Evolutionary conservation across 179 eudicot species (phyloP), one percentile per base, ranked within the genome.

Genomic region (Amaranthus tricolor): DNA sequence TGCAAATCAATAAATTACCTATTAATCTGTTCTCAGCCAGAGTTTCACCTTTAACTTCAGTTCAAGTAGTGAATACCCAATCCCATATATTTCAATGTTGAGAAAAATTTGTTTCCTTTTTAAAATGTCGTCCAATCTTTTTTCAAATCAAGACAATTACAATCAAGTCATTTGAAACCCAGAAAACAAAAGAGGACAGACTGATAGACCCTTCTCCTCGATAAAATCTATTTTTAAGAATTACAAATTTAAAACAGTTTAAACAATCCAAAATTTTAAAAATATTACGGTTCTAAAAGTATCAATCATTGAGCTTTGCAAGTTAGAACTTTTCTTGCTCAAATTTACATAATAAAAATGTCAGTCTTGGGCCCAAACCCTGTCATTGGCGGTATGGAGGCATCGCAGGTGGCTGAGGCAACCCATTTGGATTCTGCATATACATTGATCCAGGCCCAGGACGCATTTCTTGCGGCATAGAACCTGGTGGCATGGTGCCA

Each of bases 381-480:
- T 20, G 64, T 83, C 74, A 83, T 80, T 77, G 83, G 72, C 78
- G 70, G 66, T 90, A 89, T 54, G 89, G 96, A 19, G 90, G 91
- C 88, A 84, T 81, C 50, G 83, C 50, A 17, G 81, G 78, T 9
- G 82, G 79, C 51, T 77, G 90, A 0, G 87, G 91, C 55, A 56
- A 10, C 16, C 86, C 88, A 75, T 78, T 80, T 47, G 85, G 91
- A 67, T 76, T 65, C 65, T 87, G 85, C 72, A 75, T 60, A 21
- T 82, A 84, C 76, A 78, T 75, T 79, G 83, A 72, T 61, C 86
- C 82, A 15, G 55, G 85, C 49, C 76, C 78, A 17, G 24, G 57
- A 1, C 47, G 72, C 48, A 68, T 68, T 20, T 59, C 72, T 45
- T 20, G 75, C 19, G 79, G 79, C 74, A 69, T 51, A 19, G 82